Evolutionary conservation across 1,284 basidiomycete species (phyloP).

Genomic region (Ceratobasidium sp.): DNA sequence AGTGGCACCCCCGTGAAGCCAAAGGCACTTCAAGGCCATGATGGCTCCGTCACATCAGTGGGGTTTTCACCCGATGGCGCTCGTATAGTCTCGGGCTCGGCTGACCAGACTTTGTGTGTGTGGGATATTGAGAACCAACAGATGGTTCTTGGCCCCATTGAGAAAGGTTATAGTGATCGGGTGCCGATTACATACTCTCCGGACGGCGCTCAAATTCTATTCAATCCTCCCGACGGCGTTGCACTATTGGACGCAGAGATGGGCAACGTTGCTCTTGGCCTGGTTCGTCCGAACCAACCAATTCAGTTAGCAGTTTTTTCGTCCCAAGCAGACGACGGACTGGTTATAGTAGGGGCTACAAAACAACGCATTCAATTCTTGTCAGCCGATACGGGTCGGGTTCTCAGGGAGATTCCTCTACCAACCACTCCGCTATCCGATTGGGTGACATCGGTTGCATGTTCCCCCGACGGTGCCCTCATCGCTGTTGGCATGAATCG

Average conservation of each 20-base stretch:
- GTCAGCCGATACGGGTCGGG: too few relatives aligned
- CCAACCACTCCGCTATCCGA: neutral
- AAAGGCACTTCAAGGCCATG: conserved; percentile 7
- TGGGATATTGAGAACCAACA: conserved; percentile 28
- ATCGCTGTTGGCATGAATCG: conserved; percentile 21
- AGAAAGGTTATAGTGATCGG: neutral
- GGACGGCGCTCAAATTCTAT: neutral
- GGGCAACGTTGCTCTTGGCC: too few relatives aligned
- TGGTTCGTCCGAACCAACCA: too few relatives aligned
- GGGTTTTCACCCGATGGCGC: conserved; percentile 29
- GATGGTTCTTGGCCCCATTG: neutral
- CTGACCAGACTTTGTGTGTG: conserved; percentile 26
- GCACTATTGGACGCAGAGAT: conserved; percentile 23
- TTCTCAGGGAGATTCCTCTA: too few relatives aligned
- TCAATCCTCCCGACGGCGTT: neutral
- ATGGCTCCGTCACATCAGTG: conserved; percentile 2
- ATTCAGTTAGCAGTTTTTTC: too few relatives aligned
- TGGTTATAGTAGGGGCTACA: too few relatives aligned
- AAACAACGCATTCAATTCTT: too few relatives aligned
- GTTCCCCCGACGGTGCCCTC: conserved; percentile 15
- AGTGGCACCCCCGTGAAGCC: neutral
- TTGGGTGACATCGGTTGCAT: conserved; percentile 24
- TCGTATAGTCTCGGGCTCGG: conserved; percentile 24
- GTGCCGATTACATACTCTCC: conserved; percentile 15
- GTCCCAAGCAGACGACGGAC: too few relatives aligned